These are phyloP conservation scores for Lasiosphaeria hispida DNA, from an alignment of 495 filamentous ascomycete species.

Conservation along the genomic window DNA sequence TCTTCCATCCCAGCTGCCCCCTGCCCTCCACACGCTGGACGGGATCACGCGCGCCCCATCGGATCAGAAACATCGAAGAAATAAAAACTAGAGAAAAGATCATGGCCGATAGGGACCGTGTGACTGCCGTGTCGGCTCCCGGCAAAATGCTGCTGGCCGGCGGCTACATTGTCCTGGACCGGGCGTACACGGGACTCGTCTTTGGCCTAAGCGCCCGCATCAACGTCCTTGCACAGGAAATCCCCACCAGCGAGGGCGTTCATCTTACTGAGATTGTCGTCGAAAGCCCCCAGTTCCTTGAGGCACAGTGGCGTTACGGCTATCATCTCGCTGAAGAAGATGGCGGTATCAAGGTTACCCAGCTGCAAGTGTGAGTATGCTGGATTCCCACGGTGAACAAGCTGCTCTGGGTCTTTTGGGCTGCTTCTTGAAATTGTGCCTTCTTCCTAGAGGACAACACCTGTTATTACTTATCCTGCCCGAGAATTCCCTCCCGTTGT, in stretches of 20 bases:
- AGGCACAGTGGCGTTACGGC: constrained; percentile 82
- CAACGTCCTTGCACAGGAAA: constrained; percentile 73
- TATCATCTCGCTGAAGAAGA: constrained; percentile 63
- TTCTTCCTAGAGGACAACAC: not conserved
- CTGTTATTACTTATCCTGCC: too few relatives aligned
- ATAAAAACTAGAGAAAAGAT: not conserved
- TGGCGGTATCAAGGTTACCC: constrained; percentile 74
- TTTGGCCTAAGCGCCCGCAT: constrained; percentile 94
- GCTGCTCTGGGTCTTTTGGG: not conserved
- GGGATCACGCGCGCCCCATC: not conserved
- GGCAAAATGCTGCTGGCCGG: constrained; percentile 95
- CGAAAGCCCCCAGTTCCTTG: constrained; percentile 83
- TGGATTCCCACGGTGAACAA: too few relatives aligned
- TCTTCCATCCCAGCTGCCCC: not conserved
- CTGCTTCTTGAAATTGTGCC: not conserved
- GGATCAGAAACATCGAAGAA: not conserved
- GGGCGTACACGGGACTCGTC: constrained; percentile 81
- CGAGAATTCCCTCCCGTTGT: too few relatives aligned
- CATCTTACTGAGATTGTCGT: constrained; percentile 71
- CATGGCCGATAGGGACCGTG: too few relatives aligned
- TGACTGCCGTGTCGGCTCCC: constrained; percentile 77
- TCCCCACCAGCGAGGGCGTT: constrained; percentile 54
- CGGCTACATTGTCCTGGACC: constrained; percentile 92
- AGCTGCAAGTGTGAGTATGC: constrained; percentile 69
- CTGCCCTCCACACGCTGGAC: not conserved